A percentile compares a stretch with the other conserved stretches of the same genome.
Conservation (phyloP, 1,284 basidiomycete species). For the Coniferiporia sulphurascens region DNA sequence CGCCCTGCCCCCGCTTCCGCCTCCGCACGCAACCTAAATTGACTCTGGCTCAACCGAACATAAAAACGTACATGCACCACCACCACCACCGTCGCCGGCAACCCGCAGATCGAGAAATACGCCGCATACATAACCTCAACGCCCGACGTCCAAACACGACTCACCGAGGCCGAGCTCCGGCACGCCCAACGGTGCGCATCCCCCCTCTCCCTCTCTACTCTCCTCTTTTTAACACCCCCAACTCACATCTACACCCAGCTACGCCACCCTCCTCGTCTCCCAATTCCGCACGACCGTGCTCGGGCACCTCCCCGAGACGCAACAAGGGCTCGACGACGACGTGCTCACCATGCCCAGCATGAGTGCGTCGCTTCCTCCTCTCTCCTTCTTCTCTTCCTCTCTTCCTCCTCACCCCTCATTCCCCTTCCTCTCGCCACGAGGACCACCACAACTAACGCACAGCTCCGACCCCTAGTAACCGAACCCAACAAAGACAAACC, state of each 20-base stretch:
- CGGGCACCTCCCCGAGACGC: conserved; percentile 70
- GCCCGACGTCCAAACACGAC: conserved; percentile 60
- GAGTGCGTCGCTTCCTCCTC: conserved; percentile 45
- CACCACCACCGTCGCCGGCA: no score
- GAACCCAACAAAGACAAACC: conserved; percentile 69
- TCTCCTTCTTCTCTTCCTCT: background rate
- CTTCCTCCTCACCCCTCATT: background rate
- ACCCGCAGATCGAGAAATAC: conserved; percentile 76
- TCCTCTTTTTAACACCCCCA: background rate
- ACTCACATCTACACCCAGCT: conserved; percentile 39
- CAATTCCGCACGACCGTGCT: conserved; percentile 74
- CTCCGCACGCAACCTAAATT: no score
- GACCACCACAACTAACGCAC: background rate
- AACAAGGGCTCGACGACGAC: conserved; percentile 71
- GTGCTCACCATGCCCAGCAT: conserved; percentile 63
- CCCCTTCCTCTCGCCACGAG: background rate
- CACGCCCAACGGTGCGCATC: conserved; percentile 65
- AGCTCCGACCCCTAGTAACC: conserved; percentile 45
- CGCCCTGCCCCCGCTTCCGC: background rate
- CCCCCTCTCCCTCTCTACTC: conserved; percentile 1
- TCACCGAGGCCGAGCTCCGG: conserved; percentile 76
- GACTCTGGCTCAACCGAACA: no score
- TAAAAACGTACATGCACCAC: no score
- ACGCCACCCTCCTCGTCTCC: conserved; percentile 64
- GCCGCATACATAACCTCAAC: conserved; percentile 65